Percentiles rank a stretch among this genome's conserved stretches.
Evolutionary conservation across 2,329 filamentous ascomycete genomes (phyloP).

Genomic region (Dissoconium aciculare): DNA sequence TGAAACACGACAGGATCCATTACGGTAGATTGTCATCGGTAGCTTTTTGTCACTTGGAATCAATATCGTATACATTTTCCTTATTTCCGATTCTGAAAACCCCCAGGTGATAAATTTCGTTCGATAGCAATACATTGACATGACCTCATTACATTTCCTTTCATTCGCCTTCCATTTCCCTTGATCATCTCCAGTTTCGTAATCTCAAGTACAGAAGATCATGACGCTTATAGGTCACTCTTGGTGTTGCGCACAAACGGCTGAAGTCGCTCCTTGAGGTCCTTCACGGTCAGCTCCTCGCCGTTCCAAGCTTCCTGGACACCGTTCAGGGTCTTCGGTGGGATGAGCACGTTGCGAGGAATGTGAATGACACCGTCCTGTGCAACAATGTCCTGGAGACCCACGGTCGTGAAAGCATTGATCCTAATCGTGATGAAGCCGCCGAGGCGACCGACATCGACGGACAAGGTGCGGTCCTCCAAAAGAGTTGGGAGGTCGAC

Average conservation of each 20-base stretch:
- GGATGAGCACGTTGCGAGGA: constrained; percentile 56
- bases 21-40: too few relatives aligned
- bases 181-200: too few relatives aligned
- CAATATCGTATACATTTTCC: too few relatives aligned
- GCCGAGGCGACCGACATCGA: constrained; percentile 57
- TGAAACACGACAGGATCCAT: too few relatives aligned
- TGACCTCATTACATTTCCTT: too few relatives aligned
- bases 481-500: constrained; percentile 62
- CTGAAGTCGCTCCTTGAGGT: constrained; percentile 42
- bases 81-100: too few relatives aligned
- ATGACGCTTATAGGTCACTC: too few relatives aligned
- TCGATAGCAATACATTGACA: too few relatives aligned
- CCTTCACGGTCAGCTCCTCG: constrained; percentile 44
- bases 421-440: constrained; percentile 57
- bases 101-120: too few relatives aligned
- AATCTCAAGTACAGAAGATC: too few relatives aligned
- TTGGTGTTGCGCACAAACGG: constrained; percentile 27
- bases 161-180: too few relatives aligned
- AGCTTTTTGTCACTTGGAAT: too few relatives aligned
- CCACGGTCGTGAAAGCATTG: constrained; percentile 56
- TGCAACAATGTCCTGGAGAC: constrained; percentile 54
- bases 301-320: constrained; percentile 27
- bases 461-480: constrained; percentile 46
- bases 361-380: constrained; percentile 75
- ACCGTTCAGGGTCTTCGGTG: constrained; percentile 44